A percentile compares a stretch with the other conserved stretches of the same genome.
Evolutionary conservation across 1,139 yeast genomes (phyloP).

Genomic region (Kodamaea ohmeri): DNA sequence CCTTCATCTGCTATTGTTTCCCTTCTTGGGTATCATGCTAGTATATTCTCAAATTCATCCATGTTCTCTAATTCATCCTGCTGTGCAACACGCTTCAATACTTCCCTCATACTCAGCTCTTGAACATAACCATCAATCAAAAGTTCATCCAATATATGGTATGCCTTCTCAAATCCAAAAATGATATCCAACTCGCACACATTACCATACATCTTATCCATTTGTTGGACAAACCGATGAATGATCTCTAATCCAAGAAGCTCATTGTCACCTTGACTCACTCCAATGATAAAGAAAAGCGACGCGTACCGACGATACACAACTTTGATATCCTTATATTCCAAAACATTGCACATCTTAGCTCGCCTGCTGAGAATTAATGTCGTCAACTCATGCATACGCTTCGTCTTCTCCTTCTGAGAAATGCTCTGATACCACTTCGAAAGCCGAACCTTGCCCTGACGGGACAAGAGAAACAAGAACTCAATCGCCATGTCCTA

Average conservation of each 20-base stretch:
- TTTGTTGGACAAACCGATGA: conserved; percentile 92
- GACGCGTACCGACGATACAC: conserved; percentile 93
- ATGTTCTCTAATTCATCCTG: conserved; percentile 75
- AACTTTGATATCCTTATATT: conserved; percentile 82
- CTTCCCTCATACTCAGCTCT: conserved; percentile 81
- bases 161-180: conserved; percentile 91
- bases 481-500: conserved; percentile 72
- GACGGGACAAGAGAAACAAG: conserved; percentile 79
- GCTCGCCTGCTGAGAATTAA: conserved; percentile 80
- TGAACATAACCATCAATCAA: conserved; percentile 80
- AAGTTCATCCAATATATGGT: conserved; percentile 86
- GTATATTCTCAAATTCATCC: conserved; percentile 48
- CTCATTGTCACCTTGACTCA: conserved; percentile 83
- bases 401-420: conserved; percentile 79
- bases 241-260: conserved; percentile 79
- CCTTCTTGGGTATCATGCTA: no score
- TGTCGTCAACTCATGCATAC: conserved; percentile 83
- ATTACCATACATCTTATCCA: conserved; percentile 96
- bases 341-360: conserved; percentile 94
- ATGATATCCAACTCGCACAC: conserved; percentile 93
- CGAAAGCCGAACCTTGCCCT: conserved; percentile 88
- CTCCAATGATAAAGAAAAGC: conserved; percentile 82
- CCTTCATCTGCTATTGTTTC: no score
- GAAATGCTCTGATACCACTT: conserved; percentile 89
- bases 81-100: conserved; percentile 69